Percentiles rank a stretch among this genome's conserved stretches.
Evolutionary conservation across 257 asterid genomes (phyloP).

Genomic region (Primulina eburnea): DNA sequence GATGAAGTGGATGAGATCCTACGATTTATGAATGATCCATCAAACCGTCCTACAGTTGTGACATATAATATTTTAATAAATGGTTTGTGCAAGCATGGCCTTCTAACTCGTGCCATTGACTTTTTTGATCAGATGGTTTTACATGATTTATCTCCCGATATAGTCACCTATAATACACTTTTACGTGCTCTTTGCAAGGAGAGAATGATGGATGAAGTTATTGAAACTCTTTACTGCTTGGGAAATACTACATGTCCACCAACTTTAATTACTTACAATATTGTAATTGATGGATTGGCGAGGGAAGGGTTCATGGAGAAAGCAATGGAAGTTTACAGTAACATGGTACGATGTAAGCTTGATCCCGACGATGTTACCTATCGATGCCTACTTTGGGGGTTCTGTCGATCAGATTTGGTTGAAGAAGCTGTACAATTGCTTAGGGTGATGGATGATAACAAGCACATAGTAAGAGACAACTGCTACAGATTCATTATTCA

Average conservation of each 20-base stretch:
- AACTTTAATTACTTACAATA: constrained; percentile 62
- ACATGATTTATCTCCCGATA: constrained; percentile 49
- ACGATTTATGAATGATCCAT: constrained; percentile 52
- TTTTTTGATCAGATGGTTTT: constrained; percentile 61
- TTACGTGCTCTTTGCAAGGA: constrained; percentile 64
- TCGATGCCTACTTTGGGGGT: constrained; percentile 84
- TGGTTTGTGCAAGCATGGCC: constrained; percentile 73
- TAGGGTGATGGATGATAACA: constrained; percentile 33
- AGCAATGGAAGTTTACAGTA: constrained; percentile 61
- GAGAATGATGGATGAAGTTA: constrained; percentile 58
- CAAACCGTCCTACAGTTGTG: constrained; percentile 54
- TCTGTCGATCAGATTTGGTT: constrained; percentile 65
- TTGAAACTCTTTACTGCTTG: constrained; percentile 48
- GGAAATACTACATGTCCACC: constrained; percentile 50
- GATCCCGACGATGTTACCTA: constrained; percentile 77
- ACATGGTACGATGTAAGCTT: constrained; percentile 54
- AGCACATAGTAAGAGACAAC: constrained; percentile 56
- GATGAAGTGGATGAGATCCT: constrained; percentile 61
- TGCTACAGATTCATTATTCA: constrained; percentile 68
- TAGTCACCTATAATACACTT: constrained; percentile 78
- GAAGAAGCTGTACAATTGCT: constrained; percentile 69
- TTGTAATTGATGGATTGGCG: constrained; percentile 74
- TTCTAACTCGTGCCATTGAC: constrained; percentile 64
- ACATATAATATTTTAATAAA: constrained; percentile 76
- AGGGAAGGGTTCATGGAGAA: constrained; percentile 65